Evolutionary conservation across 192 early-diverging fungal genomes (phyloP), one percentile per base, ranked within the genome.

Genomic region (Linnemannia schmuckeri): DNA sequence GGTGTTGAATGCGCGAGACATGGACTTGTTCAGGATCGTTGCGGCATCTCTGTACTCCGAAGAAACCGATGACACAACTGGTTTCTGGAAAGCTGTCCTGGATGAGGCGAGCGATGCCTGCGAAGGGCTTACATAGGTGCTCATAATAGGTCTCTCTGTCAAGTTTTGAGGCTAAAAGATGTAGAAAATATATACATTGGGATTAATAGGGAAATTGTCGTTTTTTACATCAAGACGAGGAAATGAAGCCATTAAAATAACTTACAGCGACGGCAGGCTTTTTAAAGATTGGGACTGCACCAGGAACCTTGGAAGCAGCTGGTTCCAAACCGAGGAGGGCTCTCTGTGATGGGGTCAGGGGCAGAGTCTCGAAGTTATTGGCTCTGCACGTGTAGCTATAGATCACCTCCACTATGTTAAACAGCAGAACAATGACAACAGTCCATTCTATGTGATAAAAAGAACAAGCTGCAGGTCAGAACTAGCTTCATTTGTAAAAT

Each of bases 11-110:
- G 75, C 69, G 27, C 85, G 75, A 2, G 85, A 76, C 76, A 81
- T 81, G 17, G 85, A 87, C 38, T 81, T 87, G 80, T 78, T 87
- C 66, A 87, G 27, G 71, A 87, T 87, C 5, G 72, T 87, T 20
- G 79, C 70, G 24, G 85, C 85, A 54, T 87, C 85, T 38, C 75
- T 86, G 35, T 76, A 80, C 38, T 77, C 83, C 9, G 75, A 69
- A 2, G 57, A 42, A 44, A 41, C 30, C 10, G 69, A 38, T 35
- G 55, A 69, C 6, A 54, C 79, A 12, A 35, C 22, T 4, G 83
- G 46, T 38, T 79, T 84, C 52, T 84, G 82, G 66, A 84, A 79
- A 6, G 77, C 66, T 3, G 83, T 52, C 20, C 79, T 57, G 18
- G 69, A 55, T 1, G 70, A 63, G 7, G 47, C 49, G 41, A 85